Evolutionary conservation across 1,139 yeast species (phyloP).

Genomic region (Eremothecium sinecaudum): DNA sequence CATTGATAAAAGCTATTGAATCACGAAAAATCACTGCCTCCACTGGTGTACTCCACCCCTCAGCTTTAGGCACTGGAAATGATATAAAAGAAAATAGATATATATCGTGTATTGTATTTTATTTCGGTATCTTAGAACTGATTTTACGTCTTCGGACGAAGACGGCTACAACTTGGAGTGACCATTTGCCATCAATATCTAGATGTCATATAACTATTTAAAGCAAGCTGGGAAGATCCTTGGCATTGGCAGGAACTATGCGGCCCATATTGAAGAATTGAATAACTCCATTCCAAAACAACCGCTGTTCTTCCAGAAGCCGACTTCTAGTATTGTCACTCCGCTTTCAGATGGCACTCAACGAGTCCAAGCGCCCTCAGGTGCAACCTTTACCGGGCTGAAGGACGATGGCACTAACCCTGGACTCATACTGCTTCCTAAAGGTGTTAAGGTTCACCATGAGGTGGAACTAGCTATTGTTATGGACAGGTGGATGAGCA

Average conservation of each 20-base stretch:
- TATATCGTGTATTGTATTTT: too few relatives aligned
- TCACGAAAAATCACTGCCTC: too few relatives aligned
- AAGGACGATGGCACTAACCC: constrained; percentile 26
- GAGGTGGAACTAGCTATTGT: constrained; percentile 87
- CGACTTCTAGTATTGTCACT: constrained; percentile 53
- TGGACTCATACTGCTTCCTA: constrained; percentile 79
- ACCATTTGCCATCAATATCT: too few relatives aligned
- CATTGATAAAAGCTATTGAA: too few relatives aligned
- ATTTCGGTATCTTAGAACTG: too few relatives aligned
- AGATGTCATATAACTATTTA: constrained; percentile 43
- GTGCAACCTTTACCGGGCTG: constrained; percentile 20
- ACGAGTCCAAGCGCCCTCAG: constrained; percentile 6
- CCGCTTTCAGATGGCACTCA: constrained; percentile 28
- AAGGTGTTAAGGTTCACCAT: constrained; percentile 75
- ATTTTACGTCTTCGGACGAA: too few relatives aligned
- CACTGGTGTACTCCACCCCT: too few relatives aligned
- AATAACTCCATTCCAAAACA: constrained; percentile 70
- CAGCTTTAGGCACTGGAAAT: too few relatives aligned
- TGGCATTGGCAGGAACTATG: constrained; percentile 94
- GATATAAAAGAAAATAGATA: too few relatives aligned
- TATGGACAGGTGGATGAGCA: constrained; percentile 52
- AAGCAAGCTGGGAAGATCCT: constrained; percentile 69
- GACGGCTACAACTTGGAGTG: too few relatives aligned
- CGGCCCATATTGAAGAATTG: constrained; percentile 85
- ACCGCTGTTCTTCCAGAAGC: constrained; percentile 90